Conservation (phyloP, 192 early-diverging fungal species). For the Umbelopsis ramanniana region DNA sequence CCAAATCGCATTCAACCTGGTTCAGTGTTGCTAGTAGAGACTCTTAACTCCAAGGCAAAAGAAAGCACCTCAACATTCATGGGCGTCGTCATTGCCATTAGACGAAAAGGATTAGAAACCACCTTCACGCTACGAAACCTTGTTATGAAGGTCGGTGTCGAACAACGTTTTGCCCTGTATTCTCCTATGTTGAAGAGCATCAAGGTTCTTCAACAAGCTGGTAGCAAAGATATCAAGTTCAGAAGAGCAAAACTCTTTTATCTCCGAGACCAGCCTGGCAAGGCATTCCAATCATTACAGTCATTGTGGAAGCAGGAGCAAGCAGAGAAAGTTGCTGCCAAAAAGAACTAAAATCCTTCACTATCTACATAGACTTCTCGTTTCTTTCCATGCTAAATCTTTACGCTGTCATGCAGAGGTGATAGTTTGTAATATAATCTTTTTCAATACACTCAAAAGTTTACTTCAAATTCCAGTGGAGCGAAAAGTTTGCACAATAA, state of each 20-base stretch:
- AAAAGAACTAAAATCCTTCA: conserved; percentile 5
- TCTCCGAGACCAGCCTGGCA: conserved; percentile 76
- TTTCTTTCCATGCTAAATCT: background rate
- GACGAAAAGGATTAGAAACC: conserved; percentile 73
- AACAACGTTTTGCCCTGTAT: conserved; percentile 73
- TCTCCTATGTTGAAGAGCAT: conserved; percentile 79
- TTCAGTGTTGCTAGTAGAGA: conserved; percentile 72
- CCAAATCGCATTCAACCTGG: conserved; percentile 63
- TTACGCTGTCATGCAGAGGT: conserved; percentile 11
- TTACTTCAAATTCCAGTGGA: background rate
- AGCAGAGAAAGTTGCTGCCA: conserved; percentile 26
- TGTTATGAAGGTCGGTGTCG: conserved; percentile 76
- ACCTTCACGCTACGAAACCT: conserved; percentile 80
- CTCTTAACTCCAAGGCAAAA: conserved; percentile 57
- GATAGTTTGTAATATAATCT: conserved; percentile 17
- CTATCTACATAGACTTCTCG: conserved; percentile 5
- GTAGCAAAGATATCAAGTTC: conserved; percentile 59
- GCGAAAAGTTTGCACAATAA: background rate
- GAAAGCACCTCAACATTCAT: conserved; percentile 63
- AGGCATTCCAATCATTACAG: conserved; percentile 60
- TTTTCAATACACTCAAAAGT: conserved; percentile 11
- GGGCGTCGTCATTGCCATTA: conserved; percentile 75
- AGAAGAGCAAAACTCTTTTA: conserved; percentile 80
- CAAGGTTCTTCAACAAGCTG: conserved; percentile 58
- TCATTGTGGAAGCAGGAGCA: conserved; percentile 43